phyloP scores from a whole-genome alignment of 495 filamentous ascomycete genomes.

The Margaritispora aquatica region DNA sequence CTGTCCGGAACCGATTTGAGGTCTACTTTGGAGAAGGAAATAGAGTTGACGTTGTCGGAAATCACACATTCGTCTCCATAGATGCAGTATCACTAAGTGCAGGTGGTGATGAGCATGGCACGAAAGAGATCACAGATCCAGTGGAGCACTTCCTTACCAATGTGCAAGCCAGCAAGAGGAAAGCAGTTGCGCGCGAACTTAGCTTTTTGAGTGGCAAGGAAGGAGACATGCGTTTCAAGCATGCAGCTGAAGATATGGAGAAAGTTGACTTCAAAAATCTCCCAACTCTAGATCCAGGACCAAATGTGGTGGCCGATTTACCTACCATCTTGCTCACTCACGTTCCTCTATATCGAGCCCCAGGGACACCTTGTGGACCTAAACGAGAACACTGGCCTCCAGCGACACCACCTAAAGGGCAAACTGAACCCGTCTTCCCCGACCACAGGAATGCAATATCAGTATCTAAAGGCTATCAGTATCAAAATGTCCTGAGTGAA shows the following conservation, averaged over 20 bases:
- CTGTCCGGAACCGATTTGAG: conserved; percentile 76
- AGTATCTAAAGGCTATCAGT: conserved; percentile 78
- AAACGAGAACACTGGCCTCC: conserved; percentile 76
- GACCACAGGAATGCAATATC: conserved; percentile 75
- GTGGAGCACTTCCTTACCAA: conserved; percentile 68
- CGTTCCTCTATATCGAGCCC: conserved; percentile 76
- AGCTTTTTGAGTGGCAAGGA: conserved; percentile 41
- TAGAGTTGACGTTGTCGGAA: conserved; percentile 81
- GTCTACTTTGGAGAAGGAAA: conserved; percentile 88
- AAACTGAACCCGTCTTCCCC: conserved; percentile 46
- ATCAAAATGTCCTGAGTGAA: conserved; percentile 85
- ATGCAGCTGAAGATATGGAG: conserved; percentile 44
- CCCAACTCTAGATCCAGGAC: conserved; percentile 34
- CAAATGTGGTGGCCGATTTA: conserved; percentile 44
- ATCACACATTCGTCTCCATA: conserved; percentile 91
- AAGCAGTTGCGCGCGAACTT: conserved; percentile 49
- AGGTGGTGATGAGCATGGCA: conserved; percentile 40
- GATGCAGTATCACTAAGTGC: conserved; percentile 86
- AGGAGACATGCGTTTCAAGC: conserved; percentile 41
- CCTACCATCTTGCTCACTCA: conserved; percentile 86
- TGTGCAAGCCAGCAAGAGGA: conserved; percentile 44
- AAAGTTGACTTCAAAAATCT: conserved; percentile 33
- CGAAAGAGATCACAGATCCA: conserved; percentile 62
- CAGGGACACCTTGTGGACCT: conserved; percentile 86
- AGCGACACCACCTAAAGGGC: conserved; percentile 48